Evolutionary conservation across 371 early-diverging fungal species (phyloP).

Genomic region (Rhizopus microsporus): DNA sequence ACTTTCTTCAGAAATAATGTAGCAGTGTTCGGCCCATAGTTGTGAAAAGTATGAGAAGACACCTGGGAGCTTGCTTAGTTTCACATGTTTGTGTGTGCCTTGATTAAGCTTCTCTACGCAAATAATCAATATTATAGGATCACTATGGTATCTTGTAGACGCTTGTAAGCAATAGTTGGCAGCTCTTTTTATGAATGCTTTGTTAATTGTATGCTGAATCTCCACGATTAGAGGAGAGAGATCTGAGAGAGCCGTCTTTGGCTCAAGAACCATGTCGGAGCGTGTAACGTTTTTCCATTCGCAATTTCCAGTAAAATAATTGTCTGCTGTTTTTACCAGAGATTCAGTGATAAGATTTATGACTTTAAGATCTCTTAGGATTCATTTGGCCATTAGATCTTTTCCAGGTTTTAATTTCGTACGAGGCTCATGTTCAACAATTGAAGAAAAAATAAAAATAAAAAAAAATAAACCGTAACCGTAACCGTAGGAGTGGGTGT

Average conservation of each 20-base stretch:
- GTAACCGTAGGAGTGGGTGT: too few relatives aligned
- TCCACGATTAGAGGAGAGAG: constrained; percentile 18
- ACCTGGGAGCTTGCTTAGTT: constrained; percentile 9
- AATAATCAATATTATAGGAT: constrained; percentile 14
- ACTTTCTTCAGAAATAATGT: constrained; percentile 13
- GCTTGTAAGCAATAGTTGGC: constrained; percentile 17
- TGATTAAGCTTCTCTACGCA: constrained; percentile 8
- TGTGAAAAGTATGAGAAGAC: constrained; percentile 9
- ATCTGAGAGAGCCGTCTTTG: constrained; percentile 16
- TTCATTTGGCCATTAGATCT: constrained; percentile 15
- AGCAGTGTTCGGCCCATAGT: constrained; percentile 11
- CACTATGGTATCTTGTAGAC: constrained; percentile 10
- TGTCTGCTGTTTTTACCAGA: constrained; percentile 9
- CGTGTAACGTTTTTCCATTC: constrained; percentile 15
- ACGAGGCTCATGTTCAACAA: constrained; percentile 3
- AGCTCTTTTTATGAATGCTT: constrained; percentile 14
- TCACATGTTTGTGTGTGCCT: constrained; percentile 7
- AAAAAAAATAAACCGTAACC: background rate
- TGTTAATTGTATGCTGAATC: constrained; percentile 12
- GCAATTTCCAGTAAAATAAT: constrained; percentile 15
- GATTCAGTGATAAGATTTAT: constrained; percentile 17
- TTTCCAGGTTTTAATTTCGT: constrained; percentile 7
- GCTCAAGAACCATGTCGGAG: constrained; percentile 16
- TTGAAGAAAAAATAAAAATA: background rate
- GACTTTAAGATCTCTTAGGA: constrained; percentile 16